Conservation (phyloP, 345 rosid species). For the Theobroma cacao region DNA sequence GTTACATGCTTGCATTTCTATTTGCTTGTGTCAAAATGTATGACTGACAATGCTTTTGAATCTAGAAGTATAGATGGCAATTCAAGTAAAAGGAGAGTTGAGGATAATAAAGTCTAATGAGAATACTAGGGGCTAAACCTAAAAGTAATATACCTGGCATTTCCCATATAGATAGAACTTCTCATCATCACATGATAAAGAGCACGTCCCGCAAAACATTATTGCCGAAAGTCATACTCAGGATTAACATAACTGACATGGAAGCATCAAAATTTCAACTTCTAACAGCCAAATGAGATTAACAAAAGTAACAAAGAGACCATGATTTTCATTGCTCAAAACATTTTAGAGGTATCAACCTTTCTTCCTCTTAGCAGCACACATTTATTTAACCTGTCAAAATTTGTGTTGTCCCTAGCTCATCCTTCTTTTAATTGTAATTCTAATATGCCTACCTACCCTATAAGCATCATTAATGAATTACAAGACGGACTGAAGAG, state of each 20-base stretch:
- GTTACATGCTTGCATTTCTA: neutral
- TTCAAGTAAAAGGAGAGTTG: neutral
- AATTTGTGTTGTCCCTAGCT: neutral
- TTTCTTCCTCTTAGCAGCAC: neutral
- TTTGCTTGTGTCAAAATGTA: neutral
- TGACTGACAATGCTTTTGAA: neutral
- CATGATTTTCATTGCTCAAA: neutral
- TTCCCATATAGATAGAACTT: neutral
- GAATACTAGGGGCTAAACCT: neutral
- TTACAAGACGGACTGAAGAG: constrained; percentile 2
- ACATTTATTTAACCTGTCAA: neutral
- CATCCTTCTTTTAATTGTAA: neutral
- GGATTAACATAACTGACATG: neutral
- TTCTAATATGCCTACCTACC: neutral
- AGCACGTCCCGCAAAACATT: neutral
- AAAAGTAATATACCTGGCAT: neutral
- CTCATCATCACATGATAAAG: neutral
- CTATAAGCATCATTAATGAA: constrained; percentile 11
- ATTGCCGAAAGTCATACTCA: constrained; percentile 2
- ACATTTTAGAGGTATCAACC: neutral
- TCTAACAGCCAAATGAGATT: neutral
- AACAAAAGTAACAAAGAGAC: neutral
- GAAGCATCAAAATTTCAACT: neutral
- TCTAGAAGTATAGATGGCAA: neutral
- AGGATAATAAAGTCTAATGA: neutral